These are phyloP conservation scores for Cercospora janseana DNA, from an alignment of 2,329 filamentous ascomycete species.

Conservation along the genomic window DNA sequence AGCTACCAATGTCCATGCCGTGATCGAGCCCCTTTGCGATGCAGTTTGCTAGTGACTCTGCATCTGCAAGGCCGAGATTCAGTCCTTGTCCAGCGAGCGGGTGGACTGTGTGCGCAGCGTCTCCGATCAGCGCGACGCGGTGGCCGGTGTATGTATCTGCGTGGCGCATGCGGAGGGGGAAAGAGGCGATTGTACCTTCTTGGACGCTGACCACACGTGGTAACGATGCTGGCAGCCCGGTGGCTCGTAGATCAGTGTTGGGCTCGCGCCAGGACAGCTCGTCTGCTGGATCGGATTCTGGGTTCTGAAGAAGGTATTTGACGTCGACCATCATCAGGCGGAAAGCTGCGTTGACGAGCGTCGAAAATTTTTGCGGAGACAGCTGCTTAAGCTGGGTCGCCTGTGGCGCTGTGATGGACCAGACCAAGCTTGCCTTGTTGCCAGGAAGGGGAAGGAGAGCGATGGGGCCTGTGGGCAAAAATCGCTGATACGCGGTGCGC, in stretches of 20 bases:
- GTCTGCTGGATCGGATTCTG: conserved; percentile 51
- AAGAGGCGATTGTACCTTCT: conserved; percentile 76
- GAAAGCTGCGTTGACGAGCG: conserved; percentile 93
- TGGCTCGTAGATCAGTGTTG: conserved; percentile 57
- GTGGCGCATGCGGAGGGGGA: conserved; percentile 86
- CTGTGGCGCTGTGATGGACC: conserved; percentile 83
- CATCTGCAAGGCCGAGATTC: conserved; percentile 89
- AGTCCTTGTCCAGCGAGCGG: conserved; percentile 91
- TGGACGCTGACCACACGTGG: conserved; percentile 69
- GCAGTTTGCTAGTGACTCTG: conserved; percentile 70
- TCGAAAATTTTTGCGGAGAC: conserved; percentile 68
- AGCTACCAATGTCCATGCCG: conserved; percentile 81
- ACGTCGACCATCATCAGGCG: conserved; percentile 76
- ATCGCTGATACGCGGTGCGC: conserved; percentile 89
- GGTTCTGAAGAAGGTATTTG: conserved; percentile 71
- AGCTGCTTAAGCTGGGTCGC: conserved; percentile 78
- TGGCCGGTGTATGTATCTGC: conserved; percentile 91
- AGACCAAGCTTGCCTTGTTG: conserved; percentile 80
- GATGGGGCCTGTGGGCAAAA: conserved; percentile 86
- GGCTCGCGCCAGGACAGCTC: conserved; percentile 81
- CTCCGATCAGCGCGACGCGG: conserved; percentile 86
- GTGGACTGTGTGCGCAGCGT: conserved; percentile 93
- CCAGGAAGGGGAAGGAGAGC: conserved; percentile 88
- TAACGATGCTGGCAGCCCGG: conserved; percentile 42
- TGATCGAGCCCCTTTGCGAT: conserved; percentile 75